Evolutionary conservation across 2,329 filamentous ascomycete species (phyloP), one percentile per base, ranked within the genome.

Genomic region (Fusarium floridanum): DNA sequence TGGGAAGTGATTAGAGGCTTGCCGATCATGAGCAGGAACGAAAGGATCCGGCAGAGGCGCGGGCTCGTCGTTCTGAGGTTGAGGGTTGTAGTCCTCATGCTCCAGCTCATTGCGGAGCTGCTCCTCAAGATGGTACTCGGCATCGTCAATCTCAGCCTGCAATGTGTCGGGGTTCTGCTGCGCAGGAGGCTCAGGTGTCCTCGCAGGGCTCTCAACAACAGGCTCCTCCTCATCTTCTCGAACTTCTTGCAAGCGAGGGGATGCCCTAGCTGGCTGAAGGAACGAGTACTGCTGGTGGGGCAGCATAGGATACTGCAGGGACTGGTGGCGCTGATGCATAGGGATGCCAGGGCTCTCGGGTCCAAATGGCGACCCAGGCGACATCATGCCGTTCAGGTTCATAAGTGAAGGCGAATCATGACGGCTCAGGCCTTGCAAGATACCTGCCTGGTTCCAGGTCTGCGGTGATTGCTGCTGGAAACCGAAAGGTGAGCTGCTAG

Each of bases 41-140:
- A 79, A 79, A 7, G 74, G 72, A 36, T 78, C 73, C 24, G 73
- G 76, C 43, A 73, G 71, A 55, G 67, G 71, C 17, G 67, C 61
- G 12, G 68, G 75, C 27, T 66, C 71, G 34, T 82, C 79, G 2
- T 77, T 75, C 62, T 84, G 82, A 45, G 88, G 85, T 60, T 91
- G 91, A 2, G 92, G 92, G 77, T 91, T 94, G 79, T 94, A 93
- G 75, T 94, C 93, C 65, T 93, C 92, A 75, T 95, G 92, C 69
- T 95, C 93, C 59, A 96, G 86, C 78, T 96, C 92, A 64, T 93
- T 91, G 61, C 94, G 91, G 71, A 95, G 91, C 70, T 94, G 91
- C 80, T 95, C 91, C 80, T 95, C 94, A 71, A 97, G 83, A 77
- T 96, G 94, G 79, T 97, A 96, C 78, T 97, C 94, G 6, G 94